Percentiles rank a stretch among this genome's conserved stretches.
phyloP scores from a whole-genome alignment of 139 green algal species.

The Deuterostichococcus epilithicus region DNA sequence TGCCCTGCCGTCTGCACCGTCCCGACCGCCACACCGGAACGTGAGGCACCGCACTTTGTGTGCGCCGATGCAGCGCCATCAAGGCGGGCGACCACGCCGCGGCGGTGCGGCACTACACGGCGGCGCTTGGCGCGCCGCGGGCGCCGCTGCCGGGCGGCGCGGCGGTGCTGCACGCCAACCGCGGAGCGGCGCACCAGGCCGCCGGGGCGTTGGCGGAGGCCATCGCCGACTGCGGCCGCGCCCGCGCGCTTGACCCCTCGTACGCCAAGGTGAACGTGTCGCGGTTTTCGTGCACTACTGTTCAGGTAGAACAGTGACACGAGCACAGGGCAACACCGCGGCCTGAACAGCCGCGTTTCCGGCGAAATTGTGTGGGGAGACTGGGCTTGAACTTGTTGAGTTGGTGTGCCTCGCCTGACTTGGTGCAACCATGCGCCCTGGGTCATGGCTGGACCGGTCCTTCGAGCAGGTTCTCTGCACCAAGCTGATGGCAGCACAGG shows the following conservation, averaged over 20 bases:
- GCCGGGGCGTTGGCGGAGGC: constrained; percentile 39
- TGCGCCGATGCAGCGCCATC: constrained; percentile 20
- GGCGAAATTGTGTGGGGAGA: too few species aligned
- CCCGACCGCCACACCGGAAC: too few species aligned
- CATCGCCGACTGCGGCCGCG: constrained; percentile 70
- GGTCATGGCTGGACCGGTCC: too few species aligned
- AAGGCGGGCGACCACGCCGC: not conserved
- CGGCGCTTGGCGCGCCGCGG: not conserved
- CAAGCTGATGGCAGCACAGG: too few species aligned
- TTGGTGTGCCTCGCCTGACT: too few species aligned
- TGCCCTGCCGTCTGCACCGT: too few species aligned
- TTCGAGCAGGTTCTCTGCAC: too few species aligned
- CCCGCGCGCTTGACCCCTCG: constrained; percentile 54
- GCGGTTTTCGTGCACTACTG: not conserved
- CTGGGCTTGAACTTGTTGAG: too few species aligned
- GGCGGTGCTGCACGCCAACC: constrained; percentile 75
- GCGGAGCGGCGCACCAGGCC: constrained; percentile 64
- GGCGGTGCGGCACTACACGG: constrained; percentile 17
- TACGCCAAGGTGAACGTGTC: constrained; percentile 46
- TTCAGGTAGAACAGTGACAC: too few species aligned
- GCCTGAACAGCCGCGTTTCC: not conserved
- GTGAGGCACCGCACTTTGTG: not conserved
- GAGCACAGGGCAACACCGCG: too few species aligned
- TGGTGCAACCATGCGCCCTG: too few species aligned
- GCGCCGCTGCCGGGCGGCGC: constrained; percentile 32